Evolutionary conservation across 192 early-diverging fungal genomes (phyloP).

Genomic region (Backusella liffmaniae): DNA sequence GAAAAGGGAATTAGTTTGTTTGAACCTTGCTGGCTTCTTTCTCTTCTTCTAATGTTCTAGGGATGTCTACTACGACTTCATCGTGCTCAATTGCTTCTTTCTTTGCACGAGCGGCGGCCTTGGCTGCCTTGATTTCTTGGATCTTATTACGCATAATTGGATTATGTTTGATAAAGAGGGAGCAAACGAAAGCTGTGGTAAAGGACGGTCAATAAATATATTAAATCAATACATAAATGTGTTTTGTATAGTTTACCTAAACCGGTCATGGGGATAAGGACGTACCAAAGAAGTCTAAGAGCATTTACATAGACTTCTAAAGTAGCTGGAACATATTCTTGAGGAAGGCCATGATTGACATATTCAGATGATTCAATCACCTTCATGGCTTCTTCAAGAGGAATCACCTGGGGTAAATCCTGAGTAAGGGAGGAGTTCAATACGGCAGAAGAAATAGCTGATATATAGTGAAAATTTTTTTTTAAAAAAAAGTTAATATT

Average conservation of each 20-base stretch:
- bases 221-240: background rate
- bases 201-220: background rate
- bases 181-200: background rate
- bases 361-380: slow-evolving; percentile 20
- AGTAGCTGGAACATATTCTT: slow-evolving; percentile 10
- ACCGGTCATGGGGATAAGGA: slow-evolving; percentile 20
- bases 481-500: background rate
- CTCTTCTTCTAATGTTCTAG: background rate
- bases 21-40: background rate
- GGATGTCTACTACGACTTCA: background rate
- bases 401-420: slow-evolving; percentile 14
- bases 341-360: slow-evolving; percentile 24
- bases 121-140: background rate
- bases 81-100: background rate
- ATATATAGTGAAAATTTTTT: background rate
- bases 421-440: slow-evolving; percentile 31
- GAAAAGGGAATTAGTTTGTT: background rate
- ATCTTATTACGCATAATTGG: background rate
- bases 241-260: slow-evolving; percentile 3
- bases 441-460: slow-evolving; percentile 25
- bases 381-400: background rate
- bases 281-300: slow-evolving; percentile 27
- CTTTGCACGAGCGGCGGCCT: background rate
- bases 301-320: slow-evolving; percentile 23
- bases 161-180: background rate